These are phyloP conservation scores for Bryum argenteum DNA, from an alignment of 225 moss, liverwort and hornwort species.

Conservation along the genomic window DNA sequence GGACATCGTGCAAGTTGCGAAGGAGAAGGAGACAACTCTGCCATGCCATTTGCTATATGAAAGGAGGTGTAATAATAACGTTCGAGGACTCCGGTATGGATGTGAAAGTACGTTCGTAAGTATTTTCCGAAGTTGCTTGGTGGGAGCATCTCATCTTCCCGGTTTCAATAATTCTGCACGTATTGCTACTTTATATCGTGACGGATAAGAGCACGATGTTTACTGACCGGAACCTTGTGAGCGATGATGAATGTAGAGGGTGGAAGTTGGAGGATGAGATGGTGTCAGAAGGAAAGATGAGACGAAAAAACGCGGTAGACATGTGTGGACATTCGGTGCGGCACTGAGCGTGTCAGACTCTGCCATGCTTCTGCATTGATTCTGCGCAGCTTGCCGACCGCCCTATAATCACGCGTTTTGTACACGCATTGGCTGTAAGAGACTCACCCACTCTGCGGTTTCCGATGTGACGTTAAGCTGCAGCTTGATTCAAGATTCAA, in stretches of 20 bases:
- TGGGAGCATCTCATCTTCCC: not conserved
- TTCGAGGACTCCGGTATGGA: not conserved
- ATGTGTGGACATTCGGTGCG: constrained; percentile 15
- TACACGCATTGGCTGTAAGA: constrained; percentile 23
- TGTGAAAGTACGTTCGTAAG: no score
- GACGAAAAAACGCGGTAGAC: constrained; percentile 10
- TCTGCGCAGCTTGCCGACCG: constrained; percentile 28
- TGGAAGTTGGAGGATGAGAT: constrained; percentile 15
- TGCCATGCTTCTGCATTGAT: constrained; percentile 31
- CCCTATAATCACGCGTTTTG: constrained; percentile 44
- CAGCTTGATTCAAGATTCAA: constrained; percentile 12
- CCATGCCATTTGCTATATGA: not conserved
- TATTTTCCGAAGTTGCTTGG: not conserved
- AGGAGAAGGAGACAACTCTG: not conserved
- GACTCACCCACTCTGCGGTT: constrained; percentile 28
- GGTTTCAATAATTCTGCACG: constrained; percentile 10
- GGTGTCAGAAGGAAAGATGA: constrained; percentile 20
- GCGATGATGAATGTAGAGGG: constrained; percentile 21
- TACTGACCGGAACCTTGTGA: not conserved
- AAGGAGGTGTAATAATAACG: not conserved
- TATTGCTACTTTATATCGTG: not conserved
- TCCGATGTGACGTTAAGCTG: not conserved
- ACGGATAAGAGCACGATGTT: constrained; percentile 3
- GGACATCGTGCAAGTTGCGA: not conserved
- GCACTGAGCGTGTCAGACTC: constrained; percentile 37